Conservation (phyloP, 2,329 filamentous ascomycete species). For the Chaetomiaceae sp. region DNA sequence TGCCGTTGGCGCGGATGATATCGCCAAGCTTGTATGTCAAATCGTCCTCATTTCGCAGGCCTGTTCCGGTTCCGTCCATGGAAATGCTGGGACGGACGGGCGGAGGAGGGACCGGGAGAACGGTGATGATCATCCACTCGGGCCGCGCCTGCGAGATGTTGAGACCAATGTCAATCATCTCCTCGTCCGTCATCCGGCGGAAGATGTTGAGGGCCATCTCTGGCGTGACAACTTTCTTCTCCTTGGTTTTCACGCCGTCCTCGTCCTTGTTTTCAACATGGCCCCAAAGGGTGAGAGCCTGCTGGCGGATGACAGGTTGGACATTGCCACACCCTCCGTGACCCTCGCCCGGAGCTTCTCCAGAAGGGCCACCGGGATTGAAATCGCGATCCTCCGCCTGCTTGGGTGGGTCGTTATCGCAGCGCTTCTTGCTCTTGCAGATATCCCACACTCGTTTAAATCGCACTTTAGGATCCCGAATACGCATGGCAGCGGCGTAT, state of each 20-base stretch:
- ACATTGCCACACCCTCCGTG: slow-evolving; percentile 93
- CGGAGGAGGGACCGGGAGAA: slow-evolving; percentile 90
- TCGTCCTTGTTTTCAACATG: slow-evolving; percentile 73
- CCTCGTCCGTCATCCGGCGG: slow-evolving; percentile 74
- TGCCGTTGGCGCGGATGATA: slow-evolving; percentile 95
- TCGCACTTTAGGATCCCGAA: slow-evolving; percentile 87
- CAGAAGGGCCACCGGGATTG: slow-evolving; percentile 52
- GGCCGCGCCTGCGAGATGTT: slow-evolving; percentile 93
- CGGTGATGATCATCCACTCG: slow-evolving; percentile 97
- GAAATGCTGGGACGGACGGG: slow-evolving; percentile 96
- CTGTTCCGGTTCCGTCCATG: slow-evolving; percentile 88
- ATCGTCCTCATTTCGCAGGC: slow-evolving; percentile 95
- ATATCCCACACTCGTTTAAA: slow-evolving; percentile 90
- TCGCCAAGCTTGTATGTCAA: slow-evolving; percentile 98
- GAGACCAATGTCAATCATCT: slow-evolving; percentile 81
- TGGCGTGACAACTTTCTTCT: slow-evolving; percentile 78
- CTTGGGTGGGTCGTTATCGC: slow-evolving; percentile 69
- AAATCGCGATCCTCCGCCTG: slow-evolving; percentile 67
- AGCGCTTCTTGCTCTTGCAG: slow-evolving; percentile 83
- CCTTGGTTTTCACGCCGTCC: slow-evolving; percentile 66
- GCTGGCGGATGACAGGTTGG: slow-evolving; percentile 83
- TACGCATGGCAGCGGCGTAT: slow-evolving; percentile 74
- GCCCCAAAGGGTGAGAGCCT: slow-evolving; percentile 76
- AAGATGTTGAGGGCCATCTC: slow-evolving; percentile 83
- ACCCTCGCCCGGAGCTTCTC: slow-evolving; percentile 49